Evolutionary conservation across 2,329 filamentous ascomycete species (phyloP).

Genomic region (Clarireedia homoeocarpa): DNA sequence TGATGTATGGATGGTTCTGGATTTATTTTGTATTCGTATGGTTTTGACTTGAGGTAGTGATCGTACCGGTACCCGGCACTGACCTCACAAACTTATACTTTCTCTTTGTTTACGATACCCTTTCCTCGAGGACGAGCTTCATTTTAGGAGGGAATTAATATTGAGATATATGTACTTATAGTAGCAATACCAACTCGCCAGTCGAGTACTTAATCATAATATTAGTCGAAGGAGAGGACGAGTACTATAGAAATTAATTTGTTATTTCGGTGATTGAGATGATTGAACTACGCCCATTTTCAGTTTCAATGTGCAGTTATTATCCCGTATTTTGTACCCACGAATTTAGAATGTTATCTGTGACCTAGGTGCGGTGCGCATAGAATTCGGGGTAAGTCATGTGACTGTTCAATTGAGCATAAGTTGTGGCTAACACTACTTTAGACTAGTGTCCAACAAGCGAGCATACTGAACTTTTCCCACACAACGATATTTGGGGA

Average conservation of each 20-base stretch:
- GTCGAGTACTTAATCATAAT: not conserved
- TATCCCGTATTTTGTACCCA: too few species aligned
- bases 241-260: not conserved
- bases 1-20: not conserved
- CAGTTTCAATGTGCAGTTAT: too few species aligned
- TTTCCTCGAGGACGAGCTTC: not conserved
- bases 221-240: not conserved
- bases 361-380: too few species aligned
- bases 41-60: not conserved
- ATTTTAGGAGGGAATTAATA: not conserved
- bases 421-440: not conserved
- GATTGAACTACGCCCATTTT: too few species aligned
- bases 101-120: constrained; percentile 13
- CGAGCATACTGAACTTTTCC: constrained; percentile 6
- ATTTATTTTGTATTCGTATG: not conserved
- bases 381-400: not conserved
- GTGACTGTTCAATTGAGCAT: not conserved
- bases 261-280: too few species aligned
- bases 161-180: not conserved
- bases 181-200: too few species aligned
- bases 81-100: not conserved
- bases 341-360: too few species aligned
- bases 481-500: constrained; percentile 6
- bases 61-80: not conserved
- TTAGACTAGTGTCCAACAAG: not conserved